Evolutionary conservation across 1,139 yeast species (phyloP).

Genomic region (Candida buenavistaensis): DNA sequence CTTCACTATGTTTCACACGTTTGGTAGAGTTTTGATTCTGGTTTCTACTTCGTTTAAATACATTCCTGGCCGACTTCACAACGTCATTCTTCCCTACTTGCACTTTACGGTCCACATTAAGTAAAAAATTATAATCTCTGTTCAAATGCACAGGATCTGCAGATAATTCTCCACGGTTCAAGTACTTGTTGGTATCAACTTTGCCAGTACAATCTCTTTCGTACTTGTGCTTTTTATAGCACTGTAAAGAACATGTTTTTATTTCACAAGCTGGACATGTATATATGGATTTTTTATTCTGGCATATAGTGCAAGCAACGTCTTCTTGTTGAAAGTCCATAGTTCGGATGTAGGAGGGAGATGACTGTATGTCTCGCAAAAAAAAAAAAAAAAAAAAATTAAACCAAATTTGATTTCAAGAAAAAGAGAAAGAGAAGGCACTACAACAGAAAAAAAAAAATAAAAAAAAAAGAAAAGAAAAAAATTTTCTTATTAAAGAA

Average conservation of each 20-base stretch:
- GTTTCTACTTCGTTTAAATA: slow-evolving; percentile 30
- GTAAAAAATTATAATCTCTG: slow-evolving; percentile 80
- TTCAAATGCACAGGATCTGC: slow-evolving; percentile 50
- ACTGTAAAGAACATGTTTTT: slow-evolving; percentile 67
- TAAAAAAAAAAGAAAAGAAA: too few relatives aligned
- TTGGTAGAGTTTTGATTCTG: slow-evolving; percentile 20
- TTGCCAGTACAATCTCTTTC: slow-evolving; percentile 66
- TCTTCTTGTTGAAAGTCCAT: slow-evolving; percentile 7
- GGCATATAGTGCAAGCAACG: slow-evolving; percentile 51
- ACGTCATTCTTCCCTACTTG: slow-evolving; percentile 54
- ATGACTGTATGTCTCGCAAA: not conserved
- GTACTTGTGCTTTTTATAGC: slow-evolving; percentile 70
- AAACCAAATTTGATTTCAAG: too few relatives aligned
- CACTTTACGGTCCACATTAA: slow-evolving; percentile 58
- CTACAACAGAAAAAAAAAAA: too few relatives aligned
- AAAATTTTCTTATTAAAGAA: too few relatives aligned
- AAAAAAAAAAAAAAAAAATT: not conserved
- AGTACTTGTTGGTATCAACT: slow-evolving; percentile 61
- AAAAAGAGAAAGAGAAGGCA: too few relatives aligned
- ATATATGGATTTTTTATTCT: slow-evolving; percentile 52
- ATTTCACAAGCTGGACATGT: slow-evolving; percentile 81
- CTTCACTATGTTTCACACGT: slow-evolving; percentile 21
- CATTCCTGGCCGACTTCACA: slow-evolving; percentile 31
- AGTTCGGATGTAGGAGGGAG: too few relatives aligned
- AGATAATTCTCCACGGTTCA: slow-evolving; percentile 44